phyloP scores from a whole-genome alignment of 768 basidiomycete genomes.

The Tylopilus balloui region DNA sequence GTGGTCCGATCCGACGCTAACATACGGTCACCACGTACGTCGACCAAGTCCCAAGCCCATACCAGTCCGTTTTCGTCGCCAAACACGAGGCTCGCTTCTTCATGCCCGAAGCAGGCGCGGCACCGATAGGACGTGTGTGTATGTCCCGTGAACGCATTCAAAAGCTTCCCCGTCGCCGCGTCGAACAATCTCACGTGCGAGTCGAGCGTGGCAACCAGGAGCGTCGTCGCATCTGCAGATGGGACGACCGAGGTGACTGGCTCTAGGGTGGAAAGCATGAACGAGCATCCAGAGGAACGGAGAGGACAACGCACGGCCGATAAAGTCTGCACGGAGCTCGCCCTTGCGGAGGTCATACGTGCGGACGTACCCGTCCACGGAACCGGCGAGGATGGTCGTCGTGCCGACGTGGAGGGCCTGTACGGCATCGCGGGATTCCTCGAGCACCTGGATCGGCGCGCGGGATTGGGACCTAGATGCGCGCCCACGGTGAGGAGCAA shows the following conservation, averaged over 20 bases:
- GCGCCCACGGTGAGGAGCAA: neutral
- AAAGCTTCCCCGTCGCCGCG: slow-evolving; percentile 68
- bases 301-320: slow-evolving; percentile 67
- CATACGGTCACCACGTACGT: slow-evolving; percentile 46
- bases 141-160: slow-evolving; percentile 85
- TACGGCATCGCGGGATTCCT: slow-evolving; percentile 85
- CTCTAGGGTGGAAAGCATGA: slow-evolving; percentile 44
- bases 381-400: slow-evolving; percentile 71
- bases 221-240: slow-evolving; percentile 73
- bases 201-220: slow-evolving; percentile 81
- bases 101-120: slow-evolving; percentile 77
- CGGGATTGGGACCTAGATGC: slow-evolving; percentile 60
- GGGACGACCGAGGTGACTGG: slow-evolving; percentile 83
- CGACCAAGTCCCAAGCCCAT: slow-evolving; percentile 92
- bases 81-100: slow-evolving; percentile 74
- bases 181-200: slow-evolving; percentile 86
- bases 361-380: slow-evolving; percentile 87
- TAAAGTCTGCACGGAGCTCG: slow-evolving; percentile 80
- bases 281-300: neutral
- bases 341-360: slow-evolving; percentile 96
- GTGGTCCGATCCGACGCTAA: neutral
- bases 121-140: slow-evolving; percentile 69
- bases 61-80: slow-evolving; percentile 89
- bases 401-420: slow-evolving; percentile 69
- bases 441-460: slow-evolving; percentile 85